These are phyloP conservation scores for Potentilla sterilis DNA, from an alignment of 306 rosid genomes.

Conservation along the genomic window DNA sequence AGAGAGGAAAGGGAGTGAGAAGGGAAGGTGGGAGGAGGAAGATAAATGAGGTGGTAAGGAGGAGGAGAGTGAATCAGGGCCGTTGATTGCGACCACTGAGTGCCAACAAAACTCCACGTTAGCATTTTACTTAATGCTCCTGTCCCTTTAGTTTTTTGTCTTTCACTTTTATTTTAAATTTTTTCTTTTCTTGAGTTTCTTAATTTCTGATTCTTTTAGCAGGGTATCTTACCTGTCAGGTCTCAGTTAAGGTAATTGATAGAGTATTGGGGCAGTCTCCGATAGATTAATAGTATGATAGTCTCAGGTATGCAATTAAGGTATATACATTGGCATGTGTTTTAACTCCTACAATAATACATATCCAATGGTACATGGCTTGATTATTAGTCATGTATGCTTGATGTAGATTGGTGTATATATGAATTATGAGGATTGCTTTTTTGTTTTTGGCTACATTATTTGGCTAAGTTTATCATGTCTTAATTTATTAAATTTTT, in stretches of 20 bases:
- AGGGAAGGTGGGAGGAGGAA: conserved; percentile 33
- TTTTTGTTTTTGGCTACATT: not conserved
- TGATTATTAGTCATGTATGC: not conserved
- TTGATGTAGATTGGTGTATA: not conserved
- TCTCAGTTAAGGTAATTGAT: not conserved
- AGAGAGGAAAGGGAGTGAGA: conserved; percentile 24
- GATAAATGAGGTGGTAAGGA: conserved; percentile 42
- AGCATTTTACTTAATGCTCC: not conserved
- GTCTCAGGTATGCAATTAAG: not conserved
- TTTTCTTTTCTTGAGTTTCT: not conserved
- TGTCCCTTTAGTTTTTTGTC: not conserved
- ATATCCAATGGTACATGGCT: not conserved
- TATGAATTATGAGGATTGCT: no score
- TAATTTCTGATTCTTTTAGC: not conserved
- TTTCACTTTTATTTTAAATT: not conserved
- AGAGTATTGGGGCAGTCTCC: not conserved
- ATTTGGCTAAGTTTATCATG: not conserved
- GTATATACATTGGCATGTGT: not conserved
- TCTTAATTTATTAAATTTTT: no score
- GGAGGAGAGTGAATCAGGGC: conserved; percentile 45
- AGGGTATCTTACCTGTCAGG: conserved; percentile 1
- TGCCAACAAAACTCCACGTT: conserved; percentile 30
- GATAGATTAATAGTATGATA: not conserved
- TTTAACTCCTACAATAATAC: not conserved
- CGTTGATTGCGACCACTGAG: conserved; percentile 46